A percentile compares a stretch with the other conserved stretches of the same genome.
These are phyloP conservation scores for Ceratobasidium sp. DNA, from an alignment of 1,284 basidiomycete genomes.

Conservation along the genomic window DNA sequence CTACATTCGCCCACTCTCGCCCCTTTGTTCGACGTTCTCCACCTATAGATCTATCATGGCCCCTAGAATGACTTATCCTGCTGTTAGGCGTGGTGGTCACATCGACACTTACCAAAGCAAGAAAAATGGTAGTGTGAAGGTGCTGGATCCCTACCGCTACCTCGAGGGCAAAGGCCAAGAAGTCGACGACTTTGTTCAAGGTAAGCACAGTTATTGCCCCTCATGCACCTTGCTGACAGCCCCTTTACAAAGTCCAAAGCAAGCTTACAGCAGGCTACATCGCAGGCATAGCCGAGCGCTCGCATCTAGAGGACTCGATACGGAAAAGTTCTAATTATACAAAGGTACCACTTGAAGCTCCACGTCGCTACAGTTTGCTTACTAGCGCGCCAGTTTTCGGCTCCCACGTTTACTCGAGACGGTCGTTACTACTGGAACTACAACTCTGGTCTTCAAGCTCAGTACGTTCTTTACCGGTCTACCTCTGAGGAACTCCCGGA, in stretches of 20 bases:
- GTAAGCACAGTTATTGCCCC: not conserved
- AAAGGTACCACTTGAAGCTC: constrained; percentile 62
- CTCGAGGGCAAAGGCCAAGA: constrained; percentile 73
- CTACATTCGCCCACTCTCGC: not conserved
- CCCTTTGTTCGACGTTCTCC: not conserved
- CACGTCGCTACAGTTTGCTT: constrained; percentile 1
- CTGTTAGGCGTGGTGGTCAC: constrained; percentile 72
- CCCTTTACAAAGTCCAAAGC: constrained; percentile 64
- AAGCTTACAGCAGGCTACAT: constrained; percentile 71
- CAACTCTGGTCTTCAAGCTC: constrained; percentile 78
- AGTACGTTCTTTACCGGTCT: constrained; percentile 78
- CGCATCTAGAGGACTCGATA: constrained; percentile 71
- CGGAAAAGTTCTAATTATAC: constrained; percentile 76
- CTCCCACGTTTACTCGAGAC: constrained; percentile 73
- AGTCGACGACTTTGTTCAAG: constrained; percentile 61
- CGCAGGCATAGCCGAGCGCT: constrained; percentile 70
- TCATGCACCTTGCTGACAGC: not conserved
- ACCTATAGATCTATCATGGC: not conserved
- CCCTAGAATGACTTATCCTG: constrained; percentile 65
- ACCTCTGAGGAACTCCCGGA: constrained; percentile 67
- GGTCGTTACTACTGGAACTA: constrained; percentile 83
- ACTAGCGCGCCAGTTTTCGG: constrained; percentile 65
- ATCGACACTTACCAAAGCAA: constrained; percentile 78
- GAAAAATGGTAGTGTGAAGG: constrained; percentile 68
- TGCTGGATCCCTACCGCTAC: constrained; percentile 82